Base-by-base conservation (phyloP, 1,139 yeast genomes). In the Blastobotrys indianensis region DNA sequence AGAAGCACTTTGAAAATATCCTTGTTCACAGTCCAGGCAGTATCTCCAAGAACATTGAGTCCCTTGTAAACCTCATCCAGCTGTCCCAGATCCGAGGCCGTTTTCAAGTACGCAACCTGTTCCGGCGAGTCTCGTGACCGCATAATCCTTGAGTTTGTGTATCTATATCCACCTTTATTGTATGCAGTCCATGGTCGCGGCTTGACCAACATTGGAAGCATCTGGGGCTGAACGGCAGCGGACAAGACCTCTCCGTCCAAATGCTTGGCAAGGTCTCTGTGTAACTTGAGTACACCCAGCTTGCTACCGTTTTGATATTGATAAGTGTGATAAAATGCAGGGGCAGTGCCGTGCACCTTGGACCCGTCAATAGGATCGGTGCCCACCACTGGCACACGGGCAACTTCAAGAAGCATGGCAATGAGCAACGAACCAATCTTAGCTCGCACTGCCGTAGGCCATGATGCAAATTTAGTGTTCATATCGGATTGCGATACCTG, bases 11-110 rank as follows among this genome's bases (percentile, higher is more conserved):
- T 75, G 56, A 86, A 82, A 7, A 92, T 72, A 25, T 70, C 72
- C 47, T 79, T 76, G 63, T 92, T 92, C 37, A 92, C 82, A 0
- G 97, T 85, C 99, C 99, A 92, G 0, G 96, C 76, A 1, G 97
- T 86, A 37, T 75, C 68, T 10, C 98, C 97, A 47, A 94, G 69
- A 8, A 86, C 95, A 61, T 90, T 90, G 47, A 94, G 72, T 2
- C 97, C 98, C 45, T 79, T 77, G 59, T 82, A 85, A 13, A 92
- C 83, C 17, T 72, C 67, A 37, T 77, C 77, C 52, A 92, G 69
- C 43, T 78, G 79, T 6, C 81, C 79, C 44, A 82, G 74, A 32
- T 79, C 82, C 7, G 88, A 78, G 1, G 96, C 96, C 0, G 94
- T 94, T 56, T 79, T 81, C 44, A 92, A 72, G 60, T 92, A 92